These are phyloP conservation scores for Agrocybe pediades DNA, from an alignment of 768 basidiomycete genomes.

Conservation along the genomic window DNA sequence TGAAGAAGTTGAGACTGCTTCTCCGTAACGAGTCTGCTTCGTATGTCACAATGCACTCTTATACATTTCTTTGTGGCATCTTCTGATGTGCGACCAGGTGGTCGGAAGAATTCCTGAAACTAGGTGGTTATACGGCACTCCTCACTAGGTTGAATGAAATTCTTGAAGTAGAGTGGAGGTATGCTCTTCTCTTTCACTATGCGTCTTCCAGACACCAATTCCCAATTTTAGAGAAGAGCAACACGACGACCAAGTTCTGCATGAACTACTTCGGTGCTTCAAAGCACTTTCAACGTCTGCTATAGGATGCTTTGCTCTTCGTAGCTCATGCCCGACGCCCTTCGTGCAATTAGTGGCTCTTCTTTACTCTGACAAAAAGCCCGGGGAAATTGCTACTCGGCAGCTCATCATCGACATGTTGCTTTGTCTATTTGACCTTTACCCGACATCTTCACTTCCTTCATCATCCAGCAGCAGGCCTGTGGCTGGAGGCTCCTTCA, in stretches of 20 bases:
- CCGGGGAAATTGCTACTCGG: conserved; percentile 88
- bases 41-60: conserved; percentile 43
- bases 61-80: not conserved
- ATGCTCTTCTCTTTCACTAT: conserved; percentile 23
- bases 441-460: conserved; percentile 71
- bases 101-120: conserved; percentile 82
- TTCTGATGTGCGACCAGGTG: conserved; percentile 51
- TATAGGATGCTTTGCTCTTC: conserved; percentile 87
- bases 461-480: conserved; percentile 37
- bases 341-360: conserved; percentile 82
- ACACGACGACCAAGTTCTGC: conserved; percentile 92
- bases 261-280: conserved; percentile 91
- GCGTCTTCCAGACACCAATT: not conserved
- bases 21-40: conserved; percentile 90
- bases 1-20: conserved; percentile 86
- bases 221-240: conserved; percentile 80
- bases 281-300: conserved; percentile 91
- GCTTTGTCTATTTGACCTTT: conserved; percentile 86
- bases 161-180: conserved; percentile 97
- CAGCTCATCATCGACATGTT: conserved; percentile 91
- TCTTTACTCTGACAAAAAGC: conserved; percentile 97
- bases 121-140: conserved; percentile 86
- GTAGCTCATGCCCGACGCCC: conserved; percentile 87
- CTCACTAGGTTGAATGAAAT: conserved; percentile 87
- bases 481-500: conserved; percentile 11